Evolutionary conservation across 257 asterid species (phyloP), one percentile per base, ranked within the genome.

Genomic region (Vinca minor): DNA sequence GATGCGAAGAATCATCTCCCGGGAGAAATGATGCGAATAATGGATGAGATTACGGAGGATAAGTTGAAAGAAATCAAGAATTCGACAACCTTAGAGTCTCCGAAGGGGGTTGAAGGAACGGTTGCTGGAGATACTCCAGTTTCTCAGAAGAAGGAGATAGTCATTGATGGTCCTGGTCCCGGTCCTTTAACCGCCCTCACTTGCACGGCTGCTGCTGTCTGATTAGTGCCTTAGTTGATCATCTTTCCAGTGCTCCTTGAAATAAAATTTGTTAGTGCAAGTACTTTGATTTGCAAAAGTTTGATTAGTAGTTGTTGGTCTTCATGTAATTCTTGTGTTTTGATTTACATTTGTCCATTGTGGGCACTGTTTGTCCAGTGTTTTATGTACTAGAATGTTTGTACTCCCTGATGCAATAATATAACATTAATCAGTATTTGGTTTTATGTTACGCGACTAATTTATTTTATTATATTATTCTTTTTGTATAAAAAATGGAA

Each of bases 1-100:
- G 77, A 76, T 56, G 65, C 58, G 25, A 63, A 71, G 49, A 71
- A 50, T 59, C 69, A 67, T 64, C 80, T 76, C 45, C 35, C 74
- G 0, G 31, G 28, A 17, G 72, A 71, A 53, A 76, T 76, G 81
- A 32, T 47, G 57, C 56, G 41, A 34, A 49, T 56, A 25, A 18
- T 71, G 42, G 76, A 75, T 67, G 68, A 26, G 59, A 66, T 75
- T 45, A 75, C 64, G 1, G 25, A 58, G 18, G 29, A 70, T 20
- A 75, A 63, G 34, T 42, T 71, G 1, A 68, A 68, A 66, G 47
- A 44, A 7, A 38, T 61, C 47, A 35, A 59, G 23, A 13, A 2
- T 4, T 14, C 2, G 1, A 54, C 12, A 39, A 6, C 12, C 13
- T 2, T 44, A 44, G 48, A 11, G 20, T 44, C 48, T 5, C 48